phyloP scores from a whole-genome alignment of 2,329 filamentous ascomycete species.

The Tolypocladium capitatum region DNA sequence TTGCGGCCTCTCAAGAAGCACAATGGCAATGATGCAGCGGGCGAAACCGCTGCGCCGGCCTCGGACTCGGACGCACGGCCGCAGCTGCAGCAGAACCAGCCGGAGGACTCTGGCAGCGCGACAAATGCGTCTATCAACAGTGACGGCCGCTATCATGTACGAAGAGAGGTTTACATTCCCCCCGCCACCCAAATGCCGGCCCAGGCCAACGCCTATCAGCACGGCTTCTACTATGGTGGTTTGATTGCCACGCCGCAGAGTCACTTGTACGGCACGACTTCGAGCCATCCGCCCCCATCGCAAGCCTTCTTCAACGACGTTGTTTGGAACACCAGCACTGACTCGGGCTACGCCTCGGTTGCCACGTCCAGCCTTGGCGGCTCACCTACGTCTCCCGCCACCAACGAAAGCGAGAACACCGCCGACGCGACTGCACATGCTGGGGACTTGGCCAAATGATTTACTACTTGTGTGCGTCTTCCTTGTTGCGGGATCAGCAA shows the following conservation, averaged over 20 bases:
- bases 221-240: background rate
- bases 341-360: background rate
- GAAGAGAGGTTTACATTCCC: background rate
- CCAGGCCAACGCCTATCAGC: background rate
- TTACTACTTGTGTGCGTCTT: background rate
- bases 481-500: background rate
- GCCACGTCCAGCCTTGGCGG: background rate
- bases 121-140: background rate
- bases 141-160: background rate
- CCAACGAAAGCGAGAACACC: background rate
- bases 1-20: background rate
- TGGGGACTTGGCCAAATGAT: background rate
- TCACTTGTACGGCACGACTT: background rate
- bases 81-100: background rate
- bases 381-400: background rate
- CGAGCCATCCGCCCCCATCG: background rate
- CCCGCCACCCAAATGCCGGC: background rate
- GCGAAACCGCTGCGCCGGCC: background rate
- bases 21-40: too few species aligned
- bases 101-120: background rate
- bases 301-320: background rate
- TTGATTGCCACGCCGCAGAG: background rate
- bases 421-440: background rate
- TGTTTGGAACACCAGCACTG: background rate
- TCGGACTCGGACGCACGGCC: background rate